Conservation (phyloP, 148 eudicot genomes). For the Dysphania ambrosioides region DNA sequence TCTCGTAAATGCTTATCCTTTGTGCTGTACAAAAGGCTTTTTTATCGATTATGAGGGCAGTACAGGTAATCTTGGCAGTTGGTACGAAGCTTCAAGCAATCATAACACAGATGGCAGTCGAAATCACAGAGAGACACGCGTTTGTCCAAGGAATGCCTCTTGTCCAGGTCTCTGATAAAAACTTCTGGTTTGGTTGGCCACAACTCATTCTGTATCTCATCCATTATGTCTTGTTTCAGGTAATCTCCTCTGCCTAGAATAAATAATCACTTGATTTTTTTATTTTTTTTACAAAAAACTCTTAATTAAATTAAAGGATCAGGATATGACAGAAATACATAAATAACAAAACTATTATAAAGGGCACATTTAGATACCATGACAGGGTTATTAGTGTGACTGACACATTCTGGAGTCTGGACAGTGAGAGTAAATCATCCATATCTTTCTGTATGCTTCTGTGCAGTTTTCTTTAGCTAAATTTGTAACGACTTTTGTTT, state of each 20-base stretch:
- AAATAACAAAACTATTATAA: not conserved
- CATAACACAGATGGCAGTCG: slow-evolving; percentile 82
- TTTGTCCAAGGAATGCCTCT: slow-evolving; percentile 94
- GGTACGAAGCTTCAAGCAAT: slow-evolving; percentile 92
- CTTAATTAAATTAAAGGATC: not conserved
- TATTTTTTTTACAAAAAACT: too few species aligned
- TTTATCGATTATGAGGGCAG: slow-evolving; percentile 6
- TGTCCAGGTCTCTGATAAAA: slow-evolving; percentile 76
- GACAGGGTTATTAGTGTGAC: too few species aligned
- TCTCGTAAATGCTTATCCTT: not conserved
- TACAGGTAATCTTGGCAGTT: slow-evolving; percentile 65
- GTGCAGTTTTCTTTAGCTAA: not conserved
- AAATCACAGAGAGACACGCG: slow-evolving; percentile 82
- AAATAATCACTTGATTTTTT: too few species aligned
- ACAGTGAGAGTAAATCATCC: too few species aligned
- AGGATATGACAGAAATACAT: not conserved
- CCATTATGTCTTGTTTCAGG: slow-evolving; percentile 86
- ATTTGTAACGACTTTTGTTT: not conserved
- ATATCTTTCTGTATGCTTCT: not conserved
- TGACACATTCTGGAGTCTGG: too few species aligned
- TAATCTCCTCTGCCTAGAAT: slow-evolving; percentile 1
- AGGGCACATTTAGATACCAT: too few species aligned
- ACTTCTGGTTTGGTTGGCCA: slow-evolving; percentile 89
- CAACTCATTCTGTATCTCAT: slow-evolving; percentile 62
- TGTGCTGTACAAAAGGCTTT: not conserved